Base-by-base conservation (phyloP, 2,329 filamentous ascomycete genomes). In the Paracoccidioides brasiliensis region DNA sequence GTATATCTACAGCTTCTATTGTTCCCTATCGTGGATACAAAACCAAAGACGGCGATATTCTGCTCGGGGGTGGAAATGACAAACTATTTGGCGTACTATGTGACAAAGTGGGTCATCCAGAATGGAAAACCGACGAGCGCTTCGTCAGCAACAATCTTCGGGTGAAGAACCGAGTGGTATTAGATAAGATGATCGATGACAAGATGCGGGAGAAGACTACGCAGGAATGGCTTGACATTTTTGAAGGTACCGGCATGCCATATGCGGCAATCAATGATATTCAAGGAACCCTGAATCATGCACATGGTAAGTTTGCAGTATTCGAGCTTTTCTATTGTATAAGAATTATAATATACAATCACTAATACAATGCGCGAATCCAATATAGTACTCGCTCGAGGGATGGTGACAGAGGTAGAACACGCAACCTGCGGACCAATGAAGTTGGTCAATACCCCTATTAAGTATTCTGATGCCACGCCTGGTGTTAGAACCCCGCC, bases 241-340 rank as follows among this genome's bases (percentile, higher is more conserved):
- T 96, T 46, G 89, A 96, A 64, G 90, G 88, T n/a, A 86, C 81
- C 57, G 93, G 93, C 4, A 84, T 98, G 84, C 93, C 93, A 0
- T 98, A 93, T 66, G 87, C 91, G 0, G 89, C 91, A 0, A 86
- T 98, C 63, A 98, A 97, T 66, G 91, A 98, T 66, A 83, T 98
- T 6, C 86, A 93, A 69, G 80, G 78, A 22, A 88, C 93, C 0
- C 74, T 98, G 53, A 84, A 86, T 58, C 90, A 96, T 67, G 80
- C 85, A 59, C 93, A 98, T 71, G 89, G 89, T 73, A 76, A 73
- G 73, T 67, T 22, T 33, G 10, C 53, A 33, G 9, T 10, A 22
- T 35, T 33, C 28, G 2, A 9, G 22, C 40, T 46, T 30, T 32
- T 33, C n/a, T 53, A 40, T 28, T 15, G 12, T 22, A 37, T 22